phyloP scores from a whole-genome alignment of 2,329 filamentous ascomycete species.

The Sordariomycetes sp. region DNA sequence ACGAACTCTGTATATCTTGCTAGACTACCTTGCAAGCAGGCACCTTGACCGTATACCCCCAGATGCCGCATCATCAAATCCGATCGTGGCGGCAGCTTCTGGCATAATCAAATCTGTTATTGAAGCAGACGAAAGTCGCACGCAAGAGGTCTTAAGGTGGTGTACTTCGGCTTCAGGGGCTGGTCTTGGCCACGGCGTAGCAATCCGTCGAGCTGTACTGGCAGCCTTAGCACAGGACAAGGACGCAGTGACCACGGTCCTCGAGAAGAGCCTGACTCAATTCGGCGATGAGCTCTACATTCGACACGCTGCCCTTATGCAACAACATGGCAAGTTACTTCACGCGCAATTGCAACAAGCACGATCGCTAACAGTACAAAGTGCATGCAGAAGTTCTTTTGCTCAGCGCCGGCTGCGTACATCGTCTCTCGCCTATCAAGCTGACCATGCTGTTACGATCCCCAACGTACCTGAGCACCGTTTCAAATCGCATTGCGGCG shows the following conservation, averaged over 20 bases:
- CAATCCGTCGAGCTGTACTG: constrained; percentile 58
- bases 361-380: constrained; percentile 23
- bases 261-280: constrained; percentile 60
- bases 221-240: constrained; percentile 44
- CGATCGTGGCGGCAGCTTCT: constrained; percentile 46
- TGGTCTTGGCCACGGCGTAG: constrained; percentile 53
- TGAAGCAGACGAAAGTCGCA: constrained; percentile 35
- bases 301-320: constrained; percentile 70
- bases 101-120: constrained; percentile 44
- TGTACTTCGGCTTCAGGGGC: constrained; percentile 55
- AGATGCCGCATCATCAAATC: constrained; percentile 19
- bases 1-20: constrained; percentile 16
- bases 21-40: constrained; percentile 32
- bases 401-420: constrained; percentile 66
- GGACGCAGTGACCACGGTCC: constrained; percentile 40
- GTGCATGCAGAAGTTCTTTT: constrained; percentile 74
- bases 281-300: constrained; percentile 87
- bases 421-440: constrained; percentile 55
- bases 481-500: constrained; percentile 77
- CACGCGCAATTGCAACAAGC: not conserved
- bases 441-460: constrained; percentile 63
- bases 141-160: constrained; percentile 52
- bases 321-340: constrained; percentile 66
- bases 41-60: constrained; percentile 27
- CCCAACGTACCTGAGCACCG: constrained; percentile 61